Evolutionary conservation across 148 eudicot species (phyloP), one percentile per base, ranked within the genome.

Genomic region (Rhododendron griersonianum): DNA sequence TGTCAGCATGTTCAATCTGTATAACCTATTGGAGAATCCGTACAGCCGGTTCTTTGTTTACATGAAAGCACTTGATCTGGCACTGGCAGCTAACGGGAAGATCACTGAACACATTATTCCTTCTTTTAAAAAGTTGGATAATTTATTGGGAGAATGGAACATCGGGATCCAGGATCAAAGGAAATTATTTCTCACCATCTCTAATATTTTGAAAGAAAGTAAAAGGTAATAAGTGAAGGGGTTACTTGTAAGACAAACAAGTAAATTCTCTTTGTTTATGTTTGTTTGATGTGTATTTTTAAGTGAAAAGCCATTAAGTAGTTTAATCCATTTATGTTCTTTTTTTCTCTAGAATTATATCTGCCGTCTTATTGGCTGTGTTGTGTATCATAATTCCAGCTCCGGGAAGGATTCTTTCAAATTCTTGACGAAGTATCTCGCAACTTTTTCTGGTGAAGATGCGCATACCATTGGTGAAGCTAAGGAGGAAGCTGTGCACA

Each of bases 111-210:
- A 93, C 86, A 89, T 95, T 78, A 84, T 91, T 61, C 95, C 95
- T 83, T 93, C 99, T 30, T 93, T 95, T 85, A 97, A 91, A 86
- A 95, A 93, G 85, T 87, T 95, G 55, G 98, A 95, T 83, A 91
- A 86, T 86, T 94, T 95, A 89, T 90, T 97, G 91, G 93, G 89
- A 88, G 99, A 95, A 89, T 97, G 99, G 99, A 90, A 92, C 88
- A 88, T 97, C 79, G 92, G 91, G 59, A 90, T 94, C 83, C 91
- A 93, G 88, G 98, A 97, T 80, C 94, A 93, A 88, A 90, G 98
- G 83, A 93, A 93, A 81, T 98, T 97, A 71, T 95, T 88, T 77
- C 93, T 93, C 44, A 84, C 90, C 45, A 85, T 95, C 77, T 91
- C 95, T 74, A 95, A 93, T 84, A 84, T 95, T 85, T 90, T 95